phyloP scores from a whole-genome alignment of 495 filamentous ascomycete genomes.

The Lophiostoma macrostomum region DNA sequence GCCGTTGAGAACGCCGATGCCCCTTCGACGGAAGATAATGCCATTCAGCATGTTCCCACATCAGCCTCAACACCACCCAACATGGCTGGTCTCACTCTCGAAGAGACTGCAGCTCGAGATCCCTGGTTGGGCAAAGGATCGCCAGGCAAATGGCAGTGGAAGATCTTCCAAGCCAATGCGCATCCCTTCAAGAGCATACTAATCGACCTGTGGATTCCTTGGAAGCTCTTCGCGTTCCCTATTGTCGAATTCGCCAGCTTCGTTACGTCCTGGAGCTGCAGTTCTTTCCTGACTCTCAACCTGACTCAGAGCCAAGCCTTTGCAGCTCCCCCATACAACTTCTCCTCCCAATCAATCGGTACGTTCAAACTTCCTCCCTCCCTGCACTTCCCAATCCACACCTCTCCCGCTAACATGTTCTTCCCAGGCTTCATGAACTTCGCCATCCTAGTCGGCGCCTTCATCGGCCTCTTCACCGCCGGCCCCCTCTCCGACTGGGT shows the following conservation, averaged over 20 bases:
- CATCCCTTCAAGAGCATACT: constrained; percentile 45
- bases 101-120: constrained; percentile 35
- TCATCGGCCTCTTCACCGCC: constrained; percentile 57
- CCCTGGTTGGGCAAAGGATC: constrained; percentile 48
- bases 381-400: background rate
- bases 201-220: constrained; percentile 51
- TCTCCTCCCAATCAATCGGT: constrained; percentile 52
- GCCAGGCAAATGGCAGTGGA: constrained; percentile 56
- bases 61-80: constrained; percentile 26
- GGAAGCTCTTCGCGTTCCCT: constrained; percentile 59
- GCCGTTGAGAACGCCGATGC: constrained; percentile 13
- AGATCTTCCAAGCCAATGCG: constrained; percentile 46
- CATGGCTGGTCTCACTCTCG: constrained; percentile 29
- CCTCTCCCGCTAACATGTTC: too few species aligned
- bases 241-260: constrained; percentile 62
- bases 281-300: constrained; percentile 60
- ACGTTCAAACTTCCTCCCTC: background rate
- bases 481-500: constrained; percentile 61
- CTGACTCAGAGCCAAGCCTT: constrained; percentile 62
- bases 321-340: constrained; percentile 57
- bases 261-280: constrained; percentile 59
- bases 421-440: constrained; percentile 51
- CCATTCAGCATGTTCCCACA: constrained; percentile 18
- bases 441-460: constrained; percentile 48
- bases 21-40: background rate